phyloP scores from a whole-genome alignment of 1,284 basidiomycete genomes.

The Moesziomyces antarcticus region DNA sequence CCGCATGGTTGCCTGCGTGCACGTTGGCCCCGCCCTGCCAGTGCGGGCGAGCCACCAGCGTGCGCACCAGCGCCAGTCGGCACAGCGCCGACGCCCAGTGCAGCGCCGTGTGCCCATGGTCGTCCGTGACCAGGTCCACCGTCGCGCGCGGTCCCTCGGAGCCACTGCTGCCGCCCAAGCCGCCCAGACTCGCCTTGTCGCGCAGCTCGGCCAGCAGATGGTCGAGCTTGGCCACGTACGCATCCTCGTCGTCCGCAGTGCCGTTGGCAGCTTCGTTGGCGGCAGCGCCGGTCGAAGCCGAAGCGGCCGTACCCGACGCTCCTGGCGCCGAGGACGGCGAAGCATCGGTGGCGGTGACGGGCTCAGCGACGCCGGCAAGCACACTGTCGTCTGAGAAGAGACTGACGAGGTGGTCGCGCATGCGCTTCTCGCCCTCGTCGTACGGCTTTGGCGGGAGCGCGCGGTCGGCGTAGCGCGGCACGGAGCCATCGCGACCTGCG shows the following conservation, averaged over 20 bases:
- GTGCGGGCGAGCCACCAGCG: slow-evolving; percentile 73
- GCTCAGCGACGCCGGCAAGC: slow-evolving; percentile 12
- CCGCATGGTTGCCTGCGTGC: slow-evolving; percentile 77
- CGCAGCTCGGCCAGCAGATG: slow-evolving; percentile 44
- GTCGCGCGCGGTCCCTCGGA: slow-evolving; percentile 76
- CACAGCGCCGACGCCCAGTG: slow-evolving; percentile 92
- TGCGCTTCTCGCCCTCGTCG: slow-evolving; percentile 63
- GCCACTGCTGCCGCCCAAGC: slow-evolving; percentile 75
- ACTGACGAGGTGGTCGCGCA: slow-evolving; percentile 59
- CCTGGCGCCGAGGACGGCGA: slow-evolving; percentile 9
- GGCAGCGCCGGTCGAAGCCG: neutral
- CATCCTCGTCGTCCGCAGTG: slow-evolving; percentile 15
- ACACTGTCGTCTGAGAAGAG: slow-evolving; percentile 62
- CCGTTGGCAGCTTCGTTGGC: slow-evolving; percentile 3
- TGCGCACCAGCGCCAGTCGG: slow-evolving; percentile 69
- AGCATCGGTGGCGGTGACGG: slow-evolving; percentile 1
- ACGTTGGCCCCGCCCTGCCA: slow-evolving; percentile 62
- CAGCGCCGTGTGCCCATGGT: slow-evolving; percentile 92
- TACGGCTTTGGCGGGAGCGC: slow-evolving; percentile 55
- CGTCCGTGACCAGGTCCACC: slow-evolving; percentile 77
- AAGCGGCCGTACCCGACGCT: neutral
- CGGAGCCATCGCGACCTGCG: slow-evolving; percentile 33
- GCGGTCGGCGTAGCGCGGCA: slow-evolving; percentile 64
- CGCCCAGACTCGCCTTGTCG: slow-evolving; percentile 48
- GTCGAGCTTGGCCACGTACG: slow-evolving; percentile 38